Evolutionary conservation across 495 filamentous ascomycete genomes (phyloP).

Genomic region (Penicillium longicatenatum): DNA sequence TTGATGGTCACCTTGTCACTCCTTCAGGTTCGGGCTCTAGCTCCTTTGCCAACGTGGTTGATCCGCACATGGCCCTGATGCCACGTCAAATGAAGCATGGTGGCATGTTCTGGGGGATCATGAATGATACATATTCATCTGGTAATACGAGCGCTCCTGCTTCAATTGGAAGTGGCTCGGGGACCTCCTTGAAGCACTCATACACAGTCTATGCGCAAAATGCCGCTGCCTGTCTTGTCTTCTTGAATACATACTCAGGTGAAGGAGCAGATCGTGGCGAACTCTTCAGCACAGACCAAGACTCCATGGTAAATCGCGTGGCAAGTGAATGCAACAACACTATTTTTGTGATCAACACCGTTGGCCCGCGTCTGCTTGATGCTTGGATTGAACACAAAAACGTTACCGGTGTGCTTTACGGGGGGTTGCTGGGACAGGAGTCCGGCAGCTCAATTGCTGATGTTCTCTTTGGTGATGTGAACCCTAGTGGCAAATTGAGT

Average conservation of each 20-base stretch:
- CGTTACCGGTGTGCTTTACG: constrained; percentile 72
- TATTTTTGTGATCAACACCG: constrained; percentile 50
- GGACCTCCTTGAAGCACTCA: too few relatives aligned
- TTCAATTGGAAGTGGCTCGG: too few relatives aligned
- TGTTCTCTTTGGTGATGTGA: constrained; percentile 65
- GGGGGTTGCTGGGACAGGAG: constrained; percentile 79
- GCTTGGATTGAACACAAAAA: constrained; percentile 51
- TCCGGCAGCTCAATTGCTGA: constrained; percentile 72
- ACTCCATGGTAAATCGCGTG: constrained; percentile 58
- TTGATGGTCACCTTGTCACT: too few relatives aligned
- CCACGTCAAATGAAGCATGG: constrained; percentile 51
- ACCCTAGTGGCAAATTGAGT: constrained; percentile 58
- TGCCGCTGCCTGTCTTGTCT: constrained; percentile 61
- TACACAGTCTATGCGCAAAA: constrained; percentile 57
- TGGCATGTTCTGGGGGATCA: constrained; percentile 45
- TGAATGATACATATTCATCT: constrained; percentile 33
- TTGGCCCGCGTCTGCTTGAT: constrained; percentile 43
- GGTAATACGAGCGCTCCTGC: too few relatives aligned
- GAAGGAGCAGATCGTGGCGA: constrained; percentile 59
- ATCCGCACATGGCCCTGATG: constrained; percentile 61
- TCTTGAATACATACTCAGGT: constrained; percentile 55
- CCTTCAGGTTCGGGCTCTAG: constrained; percentile 23
- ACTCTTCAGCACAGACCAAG: constrained; percentile 53
- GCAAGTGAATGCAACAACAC: constrained; percentile 67
- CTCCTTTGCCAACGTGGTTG: constrained; percentile 51